Conservation (phyloP, 805 yeast genomes). For the Hanseniaspora taiwanica region DNA sequence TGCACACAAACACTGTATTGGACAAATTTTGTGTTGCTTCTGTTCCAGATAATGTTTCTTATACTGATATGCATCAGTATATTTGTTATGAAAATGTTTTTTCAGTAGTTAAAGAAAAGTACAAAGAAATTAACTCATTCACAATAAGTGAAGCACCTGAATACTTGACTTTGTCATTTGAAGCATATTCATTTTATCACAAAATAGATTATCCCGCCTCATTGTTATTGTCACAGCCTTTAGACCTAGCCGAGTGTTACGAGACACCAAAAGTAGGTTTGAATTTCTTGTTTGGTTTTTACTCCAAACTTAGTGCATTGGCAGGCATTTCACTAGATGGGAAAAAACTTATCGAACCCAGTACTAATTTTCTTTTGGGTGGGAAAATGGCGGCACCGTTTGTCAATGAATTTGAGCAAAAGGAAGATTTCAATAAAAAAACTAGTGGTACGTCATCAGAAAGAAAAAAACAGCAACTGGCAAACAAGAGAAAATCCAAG, state of each 20-base stretch:
- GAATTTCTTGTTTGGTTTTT: conserved; percentile 20
- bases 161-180: conserved; percentile 21
- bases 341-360: too few relatives aligned
- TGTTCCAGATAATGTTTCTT: background rate
- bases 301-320: conserved; percentile 16
- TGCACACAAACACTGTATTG: conserved; percentile 11
- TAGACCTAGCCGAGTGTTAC: conserved; percentile 15
- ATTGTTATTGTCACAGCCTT: conserved; percentile 18
- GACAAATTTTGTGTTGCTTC: conserved; percentile 1
- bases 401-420: too few relatives aligned
- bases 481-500: too few relatives aligned
- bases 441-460: too few relatives aligned
- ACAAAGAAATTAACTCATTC: conserved; percentile 12
- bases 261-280: conserved; percentile 14
- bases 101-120: conserved; percentile 12
- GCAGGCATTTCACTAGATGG: conserved; percentile 22
- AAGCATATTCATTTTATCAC: conserved; percentile 24
- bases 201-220: conserved; percentile 22
- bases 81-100: conserved; percentile 14
- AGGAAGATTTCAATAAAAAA: too few relatives aligned
- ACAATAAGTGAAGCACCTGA: conserved; percentile 21
- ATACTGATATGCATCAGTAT: background rate
- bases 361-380: too few relatives aligned
- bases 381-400: too few relatives aligned
- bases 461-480: too few relatives aligned